Conservation (phyloP, 2,329 filamentous ascomycete genomes). For the Aspergillus hortae region DNA sequence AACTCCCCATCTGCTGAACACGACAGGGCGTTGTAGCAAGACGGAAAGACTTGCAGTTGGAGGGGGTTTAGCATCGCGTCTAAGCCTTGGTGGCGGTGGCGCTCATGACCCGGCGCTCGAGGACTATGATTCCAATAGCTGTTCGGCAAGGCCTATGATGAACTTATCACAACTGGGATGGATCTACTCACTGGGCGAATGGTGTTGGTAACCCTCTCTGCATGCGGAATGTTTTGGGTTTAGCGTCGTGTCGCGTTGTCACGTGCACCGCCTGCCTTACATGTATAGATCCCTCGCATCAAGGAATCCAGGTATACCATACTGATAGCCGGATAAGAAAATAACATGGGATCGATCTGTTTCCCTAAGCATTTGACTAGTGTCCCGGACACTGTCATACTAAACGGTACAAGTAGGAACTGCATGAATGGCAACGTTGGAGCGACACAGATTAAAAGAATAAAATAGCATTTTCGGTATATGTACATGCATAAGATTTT, state of each 20-base stretch:
- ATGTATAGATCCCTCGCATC: background rate
- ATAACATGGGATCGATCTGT: too few species aligned
- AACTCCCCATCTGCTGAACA: conserved; percentile 60
- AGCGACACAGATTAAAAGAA: too few species aligned
- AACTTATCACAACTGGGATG: too few species aligned
- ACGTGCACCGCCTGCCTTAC: background rate
- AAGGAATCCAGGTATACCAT: background rate
- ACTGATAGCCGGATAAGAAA: too few species aligned
- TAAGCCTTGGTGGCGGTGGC: background rate
- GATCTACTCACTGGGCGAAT: background rate
- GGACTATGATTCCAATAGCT: background rate
- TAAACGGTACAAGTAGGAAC: too few species aligned
- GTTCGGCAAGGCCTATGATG: too few species aligned
- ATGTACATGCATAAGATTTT: background rate
- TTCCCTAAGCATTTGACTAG: too few species aligned
- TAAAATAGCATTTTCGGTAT: background rate
- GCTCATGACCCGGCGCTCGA: background rate
- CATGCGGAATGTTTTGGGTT: background rate
- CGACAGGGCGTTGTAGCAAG: conserved; percentile 50
- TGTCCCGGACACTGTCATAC: too few species aligned
- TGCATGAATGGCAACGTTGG: too few species aligned
- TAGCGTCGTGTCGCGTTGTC: background rate
- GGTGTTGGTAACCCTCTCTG: background rate
- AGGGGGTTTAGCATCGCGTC: conserved; percentile 25
- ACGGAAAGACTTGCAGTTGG: conserved; percentile 47